Percentiles rank a stretch among this genome's conserved stretches.
phyloP scores from a whole-genome alignment of 805 yeast species.

The Teunomyces lycoperdinae region DNA sequence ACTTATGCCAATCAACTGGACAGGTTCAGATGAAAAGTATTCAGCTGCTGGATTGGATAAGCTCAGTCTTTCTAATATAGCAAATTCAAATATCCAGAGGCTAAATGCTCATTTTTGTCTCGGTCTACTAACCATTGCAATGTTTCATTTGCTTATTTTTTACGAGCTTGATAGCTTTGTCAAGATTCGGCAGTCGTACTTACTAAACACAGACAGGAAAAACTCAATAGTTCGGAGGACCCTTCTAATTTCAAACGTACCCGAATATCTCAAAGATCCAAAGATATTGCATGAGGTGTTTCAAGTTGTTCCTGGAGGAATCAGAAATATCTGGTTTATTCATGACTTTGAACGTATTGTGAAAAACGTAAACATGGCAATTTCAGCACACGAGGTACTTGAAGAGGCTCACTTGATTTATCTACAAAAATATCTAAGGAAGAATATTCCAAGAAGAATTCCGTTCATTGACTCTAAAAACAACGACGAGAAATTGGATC shows the following conservation, averaged over 20 bases:
- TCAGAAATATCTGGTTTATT: slow-evolving; percentile 60
- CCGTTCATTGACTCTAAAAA: background rate
- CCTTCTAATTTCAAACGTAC: slow-evolving; percentile 47
- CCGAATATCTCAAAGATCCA: slow-evolving; percentile 26
- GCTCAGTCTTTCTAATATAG: slow-evolving; percentile 69
- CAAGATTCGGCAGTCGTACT: slow-evolving; percentile 44
- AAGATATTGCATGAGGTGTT: slow-evolving; percentile 28
- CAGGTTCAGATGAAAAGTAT: slow-evolving; percentile 30
- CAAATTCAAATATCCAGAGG: slow-evolving; percentile 46
- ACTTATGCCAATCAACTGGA: slow-evolving; percentile 61
- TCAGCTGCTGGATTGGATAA: slow-evolving; percentile 56
- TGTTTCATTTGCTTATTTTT: slow-evolving; percentile 55
- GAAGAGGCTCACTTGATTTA: slow-evolving; percentile 25
- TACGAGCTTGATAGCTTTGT: slow-evolving; percentile 55
- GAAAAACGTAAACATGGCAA: slow-evolving; percentile 18
- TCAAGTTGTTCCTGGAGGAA: slow-evolving; percentile 49
- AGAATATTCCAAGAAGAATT: background rate
- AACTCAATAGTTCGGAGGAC: slow-evolving; percentile 26
- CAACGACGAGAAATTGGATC: background rate
- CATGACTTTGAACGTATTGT: slow-evolving; percentile 24
- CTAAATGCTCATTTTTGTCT: slow-evolving; percentile 63
- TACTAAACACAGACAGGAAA: slow-evolving; percentile 27
- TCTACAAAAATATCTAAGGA: slow-evolving; percentile 35
- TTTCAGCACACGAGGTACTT: slow-evolving; percentile 24
- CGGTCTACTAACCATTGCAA: slow-evolving; percentile 50